These are phyloP conservation scores for Oryza glumipatula DNA, from an alignment of 176 grass and related monocot genomes.

Conservation along the genomic window DNA sequence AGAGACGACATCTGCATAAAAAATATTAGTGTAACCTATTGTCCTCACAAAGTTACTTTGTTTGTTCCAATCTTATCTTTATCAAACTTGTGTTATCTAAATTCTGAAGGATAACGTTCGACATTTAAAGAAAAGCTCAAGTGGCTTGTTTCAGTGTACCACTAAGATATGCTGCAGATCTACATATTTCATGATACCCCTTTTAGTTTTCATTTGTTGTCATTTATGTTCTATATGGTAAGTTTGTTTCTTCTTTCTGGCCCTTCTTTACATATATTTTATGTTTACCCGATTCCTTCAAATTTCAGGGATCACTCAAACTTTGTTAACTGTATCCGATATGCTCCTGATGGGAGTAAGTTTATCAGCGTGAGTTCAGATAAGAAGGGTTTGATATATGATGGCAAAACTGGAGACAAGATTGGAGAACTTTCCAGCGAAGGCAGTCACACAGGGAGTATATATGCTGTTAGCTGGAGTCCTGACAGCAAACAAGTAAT, in stretches of 20 bases:
- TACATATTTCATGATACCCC: constrained; percentile 27
- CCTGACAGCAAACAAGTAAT: constrained; percentile 95
- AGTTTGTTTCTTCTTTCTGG: constrained; percentile 11
- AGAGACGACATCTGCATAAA: neutral
- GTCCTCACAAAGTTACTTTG: neutral
- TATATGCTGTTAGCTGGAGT: constrained; percentile 98
- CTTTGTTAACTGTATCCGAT: constrained; percentile 92
- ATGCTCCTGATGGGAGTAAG: constrained; percentile 94
- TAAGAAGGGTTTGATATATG: constrained; percentile 91
- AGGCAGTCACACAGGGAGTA: constrained; percentile 83
- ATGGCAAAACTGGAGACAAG: constrained; percentile 94
- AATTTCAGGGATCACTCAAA: constrained; percentile 90
- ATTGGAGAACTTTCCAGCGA: constrained; percentile 77
- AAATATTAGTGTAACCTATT: constrained; percentile 1
- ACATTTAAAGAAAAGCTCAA: neutral
- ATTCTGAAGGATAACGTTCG: neutral
- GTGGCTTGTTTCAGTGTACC: constrained; percentile 7
- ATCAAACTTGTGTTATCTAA: neutral
- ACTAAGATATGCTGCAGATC: neutral
- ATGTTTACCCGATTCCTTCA: constrained; percentile 25
- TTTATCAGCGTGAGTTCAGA: constrained; percentile 98
- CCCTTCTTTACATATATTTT: constrained; percentile 14
- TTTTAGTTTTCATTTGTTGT: constrained; percentile 8
- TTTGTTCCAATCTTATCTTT: constrained; percentile 28
- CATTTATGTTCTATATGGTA: constrained; percentile 21